Evolutionary conservation across 805 yeast species (phyloP).

Genomic region (Scheffersomyces lignosus): DNA sequence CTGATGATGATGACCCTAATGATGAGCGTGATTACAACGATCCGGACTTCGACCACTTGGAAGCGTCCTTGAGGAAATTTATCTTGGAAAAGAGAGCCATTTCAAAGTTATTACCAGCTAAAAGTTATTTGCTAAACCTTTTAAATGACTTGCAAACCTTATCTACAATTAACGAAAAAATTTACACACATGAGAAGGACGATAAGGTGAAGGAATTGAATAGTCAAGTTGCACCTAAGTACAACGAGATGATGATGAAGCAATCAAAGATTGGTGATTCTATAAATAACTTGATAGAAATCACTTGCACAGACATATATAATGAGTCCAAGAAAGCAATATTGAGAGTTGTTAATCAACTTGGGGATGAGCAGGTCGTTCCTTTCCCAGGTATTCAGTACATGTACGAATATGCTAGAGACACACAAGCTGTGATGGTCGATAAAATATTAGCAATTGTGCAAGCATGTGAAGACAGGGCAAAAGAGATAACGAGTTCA

Average conservation of each 20-base stretch:
- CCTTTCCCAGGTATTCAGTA: slow-evolving; percentile 63
- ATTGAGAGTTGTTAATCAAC: slow-evolving; percentile 47
- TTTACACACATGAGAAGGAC: slow-evolving; percentile 50
- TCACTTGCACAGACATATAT: slow-evolving; percentile 56
- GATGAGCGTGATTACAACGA: slow-evolving; percentile 17
- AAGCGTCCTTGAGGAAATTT: slow-evolving; percentile 80
- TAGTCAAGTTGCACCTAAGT: slow-evolving; percentile 59
- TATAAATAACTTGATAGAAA: slow-evolving; percentile 65
- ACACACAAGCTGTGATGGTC: slow-evolving; percentile 68
- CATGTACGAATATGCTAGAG: slow-evolving; percentile 66
- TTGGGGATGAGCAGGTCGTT: slow-evolving; percentile 54
- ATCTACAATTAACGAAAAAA: slow-evolving; percentile 60
- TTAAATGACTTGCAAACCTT: slow-evolving; percentile 63
- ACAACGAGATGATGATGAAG: slow-evolving; percentile 51
- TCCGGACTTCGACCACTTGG: slow-evolving; percentile 80
- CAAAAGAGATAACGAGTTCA: slow-evolving; percentile 57
- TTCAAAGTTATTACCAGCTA: slow-evolving; percentile 90
- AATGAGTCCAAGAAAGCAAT: slow-evolving; percentile 58
- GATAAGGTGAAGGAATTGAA: slow-evolving; percentile 49
- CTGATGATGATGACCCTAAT: slow-evolving; percentile 29
- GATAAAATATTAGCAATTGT: slow-evolving; percentile 67
- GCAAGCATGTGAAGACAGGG: slow-evolving; percentile 61
- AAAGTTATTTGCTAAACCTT: slow-evolving; percentile 74
- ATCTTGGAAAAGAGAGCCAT: slow-evolving; percentile 85
- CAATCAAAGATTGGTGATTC: slow-evolving; percentile 57